Conservation (phyloP, 1,284 basidiomycete genomes). For the Cystobasidiaceae sp. region DNA sequence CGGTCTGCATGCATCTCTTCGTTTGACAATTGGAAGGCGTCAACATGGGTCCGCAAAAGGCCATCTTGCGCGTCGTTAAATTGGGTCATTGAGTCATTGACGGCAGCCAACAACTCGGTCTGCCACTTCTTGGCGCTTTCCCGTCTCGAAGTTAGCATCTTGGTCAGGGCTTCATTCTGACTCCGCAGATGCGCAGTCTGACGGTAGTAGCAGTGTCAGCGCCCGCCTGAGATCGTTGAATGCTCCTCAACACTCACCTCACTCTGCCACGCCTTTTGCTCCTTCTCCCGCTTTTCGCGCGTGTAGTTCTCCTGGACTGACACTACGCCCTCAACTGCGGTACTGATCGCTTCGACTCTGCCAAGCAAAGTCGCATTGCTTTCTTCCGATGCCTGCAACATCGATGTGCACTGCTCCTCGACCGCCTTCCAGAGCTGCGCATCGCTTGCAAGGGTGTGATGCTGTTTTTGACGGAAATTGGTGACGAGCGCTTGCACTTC, state of each 20-base stretch:
- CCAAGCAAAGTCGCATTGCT: slow-evolving; percentile 10
- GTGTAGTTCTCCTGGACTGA: slow-evolving; percentile 6
- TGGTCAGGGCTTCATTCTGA: slow-evolving; percentile 17
- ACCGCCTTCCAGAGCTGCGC: slow-evolving; percentile 7
- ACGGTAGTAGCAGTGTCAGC: no score
- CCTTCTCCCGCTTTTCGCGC: slow-evolving; percentile 1
- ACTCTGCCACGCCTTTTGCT: slow-evolving; percentile 13
- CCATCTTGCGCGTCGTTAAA: slow-evolving; percentile 17
- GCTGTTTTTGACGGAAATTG: not conserved
- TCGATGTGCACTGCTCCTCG: not conserved
- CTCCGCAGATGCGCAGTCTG: slow-evolving; percentile 33
- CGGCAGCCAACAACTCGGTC: slow-evolving; percentile 8
- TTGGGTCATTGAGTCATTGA: slow-evolving; percentile 5
- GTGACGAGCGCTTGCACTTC: slow-evolving; percentile 15
- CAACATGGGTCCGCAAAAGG: slow-evolving; percentile 4
- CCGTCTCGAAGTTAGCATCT: not conserved
- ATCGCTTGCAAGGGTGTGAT: not conserved
- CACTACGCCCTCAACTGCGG: slow-evolving; percentile 1
- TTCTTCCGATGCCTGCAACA: not conserved
- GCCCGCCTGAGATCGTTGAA: no score
- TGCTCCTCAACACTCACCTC: no score
- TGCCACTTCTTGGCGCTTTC: slow-evolving; percentile 25
- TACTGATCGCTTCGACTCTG: slow-evolving; percentile 1
- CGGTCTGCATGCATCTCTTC: not conserved
- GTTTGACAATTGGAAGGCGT: not conserved